Evolutionary conservation across 768 basidiomycete species (phyloP), one percentile per base, ranked within the genome.

Genomic region (Lyophyllum decastes): DNA sequence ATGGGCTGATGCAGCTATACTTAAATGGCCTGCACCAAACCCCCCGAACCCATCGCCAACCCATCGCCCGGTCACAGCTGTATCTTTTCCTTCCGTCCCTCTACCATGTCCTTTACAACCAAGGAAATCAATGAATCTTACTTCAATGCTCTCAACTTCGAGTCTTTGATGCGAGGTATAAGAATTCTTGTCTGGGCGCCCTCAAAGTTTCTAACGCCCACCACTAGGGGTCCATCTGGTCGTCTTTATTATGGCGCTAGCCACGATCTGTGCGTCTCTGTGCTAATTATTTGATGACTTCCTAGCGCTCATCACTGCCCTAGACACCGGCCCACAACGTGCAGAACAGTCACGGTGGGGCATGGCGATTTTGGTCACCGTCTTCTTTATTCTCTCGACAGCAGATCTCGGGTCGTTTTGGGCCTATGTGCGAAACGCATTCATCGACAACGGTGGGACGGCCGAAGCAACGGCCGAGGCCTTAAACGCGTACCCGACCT

Each of bases 401-500:
- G 59, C 59, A 21, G 61, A 63, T 24, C 34, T 57, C 9, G 61
- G 58, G 19, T 27, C 43, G 24, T 60, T 38, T 35, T 63, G 61
- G 61, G 55, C 59, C 10, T 55, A 60, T 46, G 55, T 63, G 27
- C 59, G 55, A 16, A 43, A 45, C 4, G 59, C 61, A 27, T 63
- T 57, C 21, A 63, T 63, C 14, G 49, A 48, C 26, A 52, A 55
- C 34, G 55, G 56, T 6, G 58, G 54, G 22, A 60, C 52, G 1
- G 44, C 52, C 5, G 24, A 51, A 14, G 45, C 55, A 1, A 58
- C 40, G 19, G 52, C 59, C 10, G 50, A 26, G 3, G 55, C 61
- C 12, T 43, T 63, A 4, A 47, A 54, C 21, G 52, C 51, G 10
- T 60, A 63, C 33, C 59, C 61, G 4, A 60, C 40, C 12, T 60